Conservation (phyloP, 164 flowering plant species). For the Malania oleifera region DNA sequence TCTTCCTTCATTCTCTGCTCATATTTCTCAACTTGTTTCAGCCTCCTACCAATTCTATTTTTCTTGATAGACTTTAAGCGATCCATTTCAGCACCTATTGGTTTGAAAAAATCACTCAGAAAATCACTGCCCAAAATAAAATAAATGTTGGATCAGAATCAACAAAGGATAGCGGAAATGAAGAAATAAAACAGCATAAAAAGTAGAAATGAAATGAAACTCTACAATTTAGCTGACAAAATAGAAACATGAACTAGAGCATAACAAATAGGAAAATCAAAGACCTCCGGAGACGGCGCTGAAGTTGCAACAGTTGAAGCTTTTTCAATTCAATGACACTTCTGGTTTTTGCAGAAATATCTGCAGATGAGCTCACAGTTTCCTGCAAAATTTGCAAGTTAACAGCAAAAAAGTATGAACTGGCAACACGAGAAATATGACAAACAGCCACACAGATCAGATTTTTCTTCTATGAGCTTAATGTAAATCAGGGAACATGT, state of each 20-base stretch:
- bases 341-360: conserved; percentile 84
- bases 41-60: conserved; percentile 84
- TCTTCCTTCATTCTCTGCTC: conserved; percentile 99
- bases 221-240: background rate
- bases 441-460: too few relatives aligned
- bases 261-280: background rate
- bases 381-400: conserved; percentile 52
- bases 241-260: background rate
- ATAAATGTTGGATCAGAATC: conserved; percentile 7
- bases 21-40: conserved; percentile 80
- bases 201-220: background rate
- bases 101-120: conserved; percentile 83
- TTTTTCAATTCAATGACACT: conserved; percentile 98
- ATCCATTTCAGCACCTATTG: conserved; percentile 69
- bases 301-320: conserved; percentile 85
- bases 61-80: conserved; percentile 80
- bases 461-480: too few relatives aligned
- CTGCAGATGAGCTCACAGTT: conserved; percentile 82
- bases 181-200: background rate
- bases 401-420: background rate
- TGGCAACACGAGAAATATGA: background rate
- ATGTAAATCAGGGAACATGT: too few relatives aligned
- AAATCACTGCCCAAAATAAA: conserved; percentile 60
- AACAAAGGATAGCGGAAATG: background rate
- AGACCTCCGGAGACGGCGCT: conserved; percentile 82